phyloP scores from a whole-genome alignment of 2,329 filamentous ascomycete genomes.

The Penicillium sp. region DNA sequence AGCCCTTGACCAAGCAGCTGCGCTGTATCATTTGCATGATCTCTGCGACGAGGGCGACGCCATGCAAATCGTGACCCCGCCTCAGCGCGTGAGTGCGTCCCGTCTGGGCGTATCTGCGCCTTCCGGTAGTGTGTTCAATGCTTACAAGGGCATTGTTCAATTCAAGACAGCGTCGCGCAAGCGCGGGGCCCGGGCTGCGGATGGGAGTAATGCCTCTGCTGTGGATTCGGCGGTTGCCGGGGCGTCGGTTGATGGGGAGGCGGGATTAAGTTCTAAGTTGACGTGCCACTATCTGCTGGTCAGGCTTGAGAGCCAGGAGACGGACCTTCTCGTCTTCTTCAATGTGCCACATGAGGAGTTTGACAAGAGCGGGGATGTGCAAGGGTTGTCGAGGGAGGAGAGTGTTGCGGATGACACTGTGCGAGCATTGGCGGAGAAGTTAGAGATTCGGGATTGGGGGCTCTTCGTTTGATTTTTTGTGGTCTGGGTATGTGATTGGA shows the following conservation, averaged over 20 bases:
- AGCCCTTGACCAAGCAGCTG: constrained; percentile 64
- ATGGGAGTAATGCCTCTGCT: constrained; percentile 15
- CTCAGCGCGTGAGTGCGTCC: constrained; percentile 56
- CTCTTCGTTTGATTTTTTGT: constrained; percentile 56
- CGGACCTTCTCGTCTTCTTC: constrained; percentile 80
- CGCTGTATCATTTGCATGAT: constrained; percentile 62
- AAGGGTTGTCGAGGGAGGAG: constrained; percentile 67
- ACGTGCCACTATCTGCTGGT: constrained; percentile 75
- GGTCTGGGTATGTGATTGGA: background rate
- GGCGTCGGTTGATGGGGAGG: constrained; percentile 15
- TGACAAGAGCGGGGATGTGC: constrained; percentile 64
- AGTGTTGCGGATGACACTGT: constrained; percentile 41
- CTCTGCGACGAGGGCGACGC: constrained; percentile 64
- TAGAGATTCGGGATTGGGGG: constrained; percentile 77
- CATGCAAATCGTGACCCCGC: constrained; percentile 66
- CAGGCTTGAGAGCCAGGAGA: constrained; percentile 69
- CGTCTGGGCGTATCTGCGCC: constrained; percentile 39
- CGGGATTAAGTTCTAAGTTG: constrained; percentile 44
- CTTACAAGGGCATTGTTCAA: constrained; percentile 30
- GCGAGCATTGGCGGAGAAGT: constrained; percentile 62
- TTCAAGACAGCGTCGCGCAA: constrained; percentile 24
- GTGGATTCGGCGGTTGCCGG: constrained; percentile 16
- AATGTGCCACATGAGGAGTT: constrained; percentile 84
- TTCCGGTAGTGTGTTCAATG: constrained; percentile 12
- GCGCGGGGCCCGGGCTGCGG: constrained; percentile 9